phyloP scores from a whole-genome alignment of 129 eudicot species.

The Flaveria brownii region DNA sequence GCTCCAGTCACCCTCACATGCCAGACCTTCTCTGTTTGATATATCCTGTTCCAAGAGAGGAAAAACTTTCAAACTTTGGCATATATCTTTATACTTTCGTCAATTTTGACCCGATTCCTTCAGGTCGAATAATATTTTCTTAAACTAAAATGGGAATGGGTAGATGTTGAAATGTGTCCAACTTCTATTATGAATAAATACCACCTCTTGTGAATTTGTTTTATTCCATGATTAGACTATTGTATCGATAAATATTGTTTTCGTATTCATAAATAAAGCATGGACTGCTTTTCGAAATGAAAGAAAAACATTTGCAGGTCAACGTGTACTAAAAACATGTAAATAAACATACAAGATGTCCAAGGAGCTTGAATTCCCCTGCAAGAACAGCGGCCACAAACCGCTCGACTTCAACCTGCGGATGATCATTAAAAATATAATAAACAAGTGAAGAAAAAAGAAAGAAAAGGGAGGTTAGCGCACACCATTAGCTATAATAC shows the following conservation, averaged over 20 bases:
- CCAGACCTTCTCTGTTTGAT: slow-evolving; percentile 81
- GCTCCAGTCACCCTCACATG: slow-evolving; percentile 85
- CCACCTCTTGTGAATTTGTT: neutral
- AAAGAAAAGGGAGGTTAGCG: neutral
- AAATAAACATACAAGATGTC: slow-evolving; percentile 60
- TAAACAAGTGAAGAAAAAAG: neutral
- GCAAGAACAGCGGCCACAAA: slow-evolving; percentile 64
- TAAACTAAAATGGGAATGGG: neutral
- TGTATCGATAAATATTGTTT: neutral
- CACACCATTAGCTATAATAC: neutral
- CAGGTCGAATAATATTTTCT: neutral
- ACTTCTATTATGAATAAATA: neutral
- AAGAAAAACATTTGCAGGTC: neutral
- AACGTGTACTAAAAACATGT: neutral
- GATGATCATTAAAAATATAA: slow-evolving; percentile 18
- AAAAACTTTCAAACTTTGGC: neutral
- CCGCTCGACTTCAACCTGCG: slow-evolving; percentile 76
- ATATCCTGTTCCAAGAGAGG: slow-evolving; percentile 53
- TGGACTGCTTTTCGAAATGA: neutral
- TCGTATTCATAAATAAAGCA: neutral
- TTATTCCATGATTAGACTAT: neutral
- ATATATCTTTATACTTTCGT: neutral
- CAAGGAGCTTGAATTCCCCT: slow-evolving; percentile 72
- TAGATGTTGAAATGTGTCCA: neutral
- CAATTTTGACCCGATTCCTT: neutral